Base-by-base conservation (phyloP, 345 rosid genomes). In the Aegle marmelos region DNA sequence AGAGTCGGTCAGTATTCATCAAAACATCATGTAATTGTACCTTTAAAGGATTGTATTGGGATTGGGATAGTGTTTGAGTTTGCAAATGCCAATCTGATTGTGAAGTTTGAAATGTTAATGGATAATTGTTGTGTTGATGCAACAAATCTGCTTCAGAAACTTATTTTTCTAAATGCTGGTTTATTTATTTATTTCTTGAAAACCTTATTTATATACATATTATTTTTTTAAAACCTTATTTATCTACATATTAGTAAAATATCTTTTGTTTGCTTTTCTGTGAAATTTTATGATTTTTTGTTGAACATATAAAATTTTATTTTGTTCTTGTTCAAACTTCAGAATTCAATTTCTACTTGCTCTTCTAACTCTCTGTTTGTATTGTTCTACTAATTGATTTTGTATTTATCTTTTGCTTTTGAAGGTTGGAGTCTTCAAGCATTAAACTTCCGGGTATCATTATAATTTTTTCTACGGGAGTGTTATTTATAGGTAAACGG, bases 341-440 rank as follows among this genome's bases (percentile, higher is more conserved):
- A 57, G 7, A 72, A 58, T 72, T 74, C 7, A 2, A 73, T 59
- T 41, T 45, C 36, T 61, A 19, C 21, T 57, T n/a, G 36, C n/a
- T n/a, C n/a, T n/a, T n/a, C n/a, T n/a, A n/a, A n/a, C n/a, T n/a
- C n/a, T n/a, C n/a, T n/a, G n/a, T n/a, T n/a, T n/a, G n/a, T 50
- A 14, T 53, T 60, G 76, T 80, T 80, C 85, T 82, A 73, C 74
- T 73, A 45, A 74, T 72, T 75, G 68, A 73, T 33, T 25, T 63
- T 41, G 28, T 72, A 65, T 24, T 80, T 76, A 75, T 21, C 21
- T 77, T 66, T 83, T 45, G 27, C 22, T 69, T 79, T 84, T 67
- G 72, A 79, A 91, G 98, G 94, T 87, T 96, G 93, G 99, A 96
- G 88, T 86, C 97, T 82, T 98, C 99, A 73, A 96, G 99, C 91